phyloP scores from a whole-genome alignment of 345 rosid species.

The Gossypium raimondii region DNA sequence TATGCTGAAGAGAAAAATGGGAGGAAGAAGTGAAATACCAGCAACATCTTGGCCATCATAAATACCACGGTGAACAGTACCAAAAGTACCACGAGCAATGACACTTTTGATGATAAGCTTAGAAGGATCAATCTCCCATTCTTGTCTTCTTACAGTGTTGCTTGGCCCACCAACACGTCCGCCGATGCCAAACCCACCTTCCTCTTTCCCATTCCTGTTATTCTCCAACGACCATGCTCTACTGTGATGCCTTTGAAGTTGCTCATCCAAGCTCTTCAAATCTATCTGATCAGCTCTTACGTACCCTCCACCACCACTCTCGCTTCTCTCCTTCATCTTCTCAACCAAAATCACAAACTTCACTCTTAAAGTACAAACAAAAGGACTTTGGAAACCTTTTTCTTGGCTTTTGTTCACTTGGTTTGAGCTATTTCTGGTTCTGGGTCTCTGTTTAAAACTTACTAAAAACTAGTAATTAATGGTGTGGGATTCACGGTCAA shows the following conservation, averaged over 20 bases:
- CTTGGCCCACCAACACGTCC: conserved; percentile 2
- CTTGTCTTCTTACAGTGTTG: conserved; percentile 44
- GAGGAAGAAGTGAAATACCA: conserved; percentile 37
- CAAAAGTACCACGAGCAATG: conserved; percentile 94
- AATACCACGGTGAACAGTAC: conserved; percentile 92
- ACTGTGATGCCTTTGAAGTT: conserved; percentile 81
- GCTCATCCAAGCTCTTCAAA: conserved; percentile 92
- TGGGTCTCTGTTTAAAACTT: conserved; percentile 1
- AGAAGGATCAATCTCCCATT: conserved; percentile 98
- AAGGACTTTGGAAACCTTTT: not conserved
- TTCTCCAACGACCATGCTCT: conserved; percentile 83
- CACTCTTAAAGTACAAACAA: not conserved
- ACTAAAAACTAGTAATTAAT: not conserved
- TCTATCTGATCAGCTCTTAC: conserved; percentile 99
- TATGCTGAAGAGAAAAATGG: not conserved
- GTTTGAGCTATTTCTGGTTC: not conserved
- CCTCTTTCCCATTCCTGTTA: conserved; percentile 46
- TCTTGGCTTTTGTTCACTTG: not conserved
- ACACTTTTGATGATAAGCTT: conserved; percentile 73
- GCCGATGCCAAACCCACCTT: conserved; percentile 29
- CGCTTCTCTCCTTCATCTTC: conserved; percentile 56
- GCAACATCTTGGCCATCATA: conserved; percentile 95
- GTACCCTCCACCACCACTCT: conserved; percentile 65
- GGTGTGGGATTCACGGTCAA: conserved; percentile 38
- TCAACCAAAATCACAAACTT: conserved; percentile 8